Base-by-base conservation (phyloP, 106 monocot genomes). In the Acanthochlamys bracteata region DNA sequence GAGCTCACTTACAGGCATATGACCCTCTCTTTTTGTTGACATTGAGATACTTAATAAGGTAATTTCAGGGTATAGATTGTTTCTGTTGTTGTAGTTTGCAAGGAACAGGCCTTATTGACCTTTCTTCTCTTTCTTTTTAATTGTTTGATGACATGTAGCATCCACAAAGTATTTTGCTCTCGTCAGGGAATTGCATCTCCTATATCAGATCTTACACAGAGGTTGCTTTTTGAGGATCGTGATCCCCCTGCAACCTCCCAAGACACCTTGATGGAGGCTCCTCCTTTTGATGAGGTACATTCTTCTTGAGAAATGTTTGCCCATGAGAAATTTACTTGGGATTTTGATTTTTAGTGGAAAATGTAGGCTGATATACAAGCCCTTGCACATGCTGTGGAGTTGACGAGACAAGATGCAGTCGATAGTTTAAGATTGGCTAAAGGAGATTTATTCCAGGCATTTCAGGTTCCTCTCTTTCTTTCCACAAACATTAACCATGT, bases 321-420 rank as follows among this genome's bases (percentile, higher is more conserved):
- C 6, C 11, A 22, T 43, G 4, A 8, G 33, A 20, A 55, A 64
- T 61, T 67, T 53, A 58, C 8, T 20, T 64, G 24, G 23, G 17
- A 55, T 57, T 61, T 61, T 53, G 22, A 49, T 63, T 67, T 68
- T 74, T 60, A 62, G 14, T 62, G 42, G 16, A 60, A 64, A 20
- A 40, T 74, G 66, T 70, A 98, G 96, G 91, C 91, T 85, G 96
- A 98, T 69, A 81, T 98, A 77, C 96, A 98, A 85, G 88, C 96
- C 57, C 91, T 98, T 67, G 96, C 88, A 57, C 96, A 98, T 86
- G 96, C 96, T 66, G 96, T 92, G 63, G 91, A 83, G 65, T 60
- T 98, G 66, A 98, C 96, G 63, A 83, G 96, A 59, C 96, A 98
- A 79, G 81, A 79, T 45, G 84, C 96, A 49, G 69, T 98, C 60